These are phyloP conservation scores for Mesembryanthemum crystallinum DNA, from an alignment of 148 eudicot genomes.

Conservation along the genomic window DNA sequence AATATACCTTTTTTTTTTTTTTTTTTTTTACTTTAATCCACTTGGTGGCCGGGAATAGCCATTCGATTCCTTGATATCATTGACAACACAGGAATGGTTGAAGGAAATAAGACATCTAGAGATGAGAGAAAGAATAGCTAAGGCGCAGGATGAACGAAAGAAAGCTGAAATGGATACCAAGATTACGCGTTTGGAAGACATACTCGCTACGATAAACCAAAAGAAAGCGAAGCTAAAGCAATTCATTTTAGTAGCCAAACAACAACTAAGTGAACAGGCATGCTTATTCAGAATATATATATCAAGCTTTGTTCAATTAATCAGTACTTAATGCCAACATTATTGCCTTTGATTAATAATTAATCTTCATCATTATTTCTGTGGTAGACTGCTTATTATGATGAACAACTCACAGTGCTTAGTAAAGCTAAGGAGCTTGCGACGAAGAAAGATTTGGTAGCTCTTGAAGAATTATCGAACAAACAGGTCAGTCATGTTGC, in stretches of 20 bases:
- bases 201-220: background rate
- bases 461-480: constrained; percentile 5
- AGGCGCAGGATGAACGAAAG: no score
- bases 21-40: no score
- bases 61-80: no score
- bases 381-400: constrained; percentile 9
- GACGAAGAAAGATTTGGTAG: background rate
- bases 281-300: background rate
- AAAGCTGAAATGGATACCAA: no score
- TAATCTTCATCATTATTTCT: background rate
- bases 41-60: no score
- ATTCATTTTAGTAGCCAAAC: background rate
- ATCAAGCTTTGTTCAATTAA: no score
- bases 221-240: background rate
- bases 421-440: background rate
- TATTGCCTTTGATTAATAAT: no score
- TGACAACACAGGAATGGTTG: no score
- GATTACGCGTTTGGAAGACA: background rate
- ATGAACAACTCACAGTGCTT: background rate
- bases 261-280: background rate
- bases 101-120: no score
- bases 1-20: no score
- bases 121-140: no score
- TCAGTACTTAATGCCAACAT: no score
- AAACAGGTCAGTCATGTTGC: constrained; percentile 2